These are phyloP conservation scores for Aureobasidium subglaciale DNA, from an alignment of 2,329 filamentous ascomycete species.

Conservation along the genomic window DNA sequence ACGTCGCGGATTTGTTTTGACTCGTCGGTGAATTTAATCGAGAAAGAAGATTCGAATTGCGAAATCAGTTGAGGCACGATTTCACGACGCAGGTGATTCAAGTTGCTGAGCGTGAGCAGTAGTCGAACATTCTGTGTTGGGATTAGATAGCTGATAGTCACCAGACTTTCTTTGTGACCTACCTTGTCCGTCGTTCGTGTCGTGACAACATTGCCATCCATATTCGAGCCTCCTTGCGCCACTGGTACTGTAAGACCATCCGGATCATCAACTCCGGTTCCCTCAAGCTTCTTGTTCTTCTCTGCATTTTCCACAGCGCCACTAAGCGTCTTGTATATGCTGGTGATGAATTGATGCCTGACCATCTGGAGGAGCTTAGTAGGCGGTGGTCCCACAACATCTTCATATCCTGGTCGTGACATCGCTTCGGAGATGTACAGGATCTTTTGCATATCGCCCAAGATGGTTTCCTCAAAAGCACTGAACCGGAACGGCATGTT, in stretches of 20 bases:
- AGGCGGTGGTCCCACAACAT: conserved; percentile 79
- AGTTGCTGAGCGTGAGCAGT: conserved; percentile 87
- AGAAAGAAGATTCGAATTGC: conserved; percentile 90
- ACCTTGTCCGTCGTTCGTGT: conserved; percentile 49
- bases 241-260: conserved; percentile 38
- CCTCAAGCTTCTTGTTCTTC: conserved; percentile 54
- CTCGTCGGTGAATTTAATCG: conserved; percentile 89
- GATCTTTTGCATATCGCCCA: conserved; percentile 88
- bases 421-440: conserved; percentile 85
- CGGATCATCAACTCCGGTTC: conserved; percentile 45
- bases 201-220: conserved; percentile 21
- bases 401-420: conserved; percentile 61
- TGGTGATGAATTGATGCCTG: conserved; percentile 83
- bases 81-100: conserved; percentile 72
- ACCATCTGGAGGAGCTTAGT: conserved; percentile 87
- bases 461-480: conserved; percentile 73
- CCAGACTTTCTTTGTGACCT: conserved; percentile 22
- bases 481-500: conserved; percentile 83
- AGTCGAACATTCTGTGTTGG: conserved; percentile 56
- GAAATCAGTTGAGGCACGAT: conserved; percentile 82
- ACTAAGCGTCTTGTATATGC: conserved; percentile 85
- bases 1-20: conserved; percentile 87
- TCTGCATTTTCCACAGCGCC: conserved; percentile 98
- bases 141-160: neutral
- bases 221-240: neutral